Percentiles rank a stretch among this genome's conserved stretches.
These are phyloP conservation scores for Phylloboletellus chloephorus DNA, from an alignment of 1,284 basidiomycete species.

Conservation along the genomic window DNA sequence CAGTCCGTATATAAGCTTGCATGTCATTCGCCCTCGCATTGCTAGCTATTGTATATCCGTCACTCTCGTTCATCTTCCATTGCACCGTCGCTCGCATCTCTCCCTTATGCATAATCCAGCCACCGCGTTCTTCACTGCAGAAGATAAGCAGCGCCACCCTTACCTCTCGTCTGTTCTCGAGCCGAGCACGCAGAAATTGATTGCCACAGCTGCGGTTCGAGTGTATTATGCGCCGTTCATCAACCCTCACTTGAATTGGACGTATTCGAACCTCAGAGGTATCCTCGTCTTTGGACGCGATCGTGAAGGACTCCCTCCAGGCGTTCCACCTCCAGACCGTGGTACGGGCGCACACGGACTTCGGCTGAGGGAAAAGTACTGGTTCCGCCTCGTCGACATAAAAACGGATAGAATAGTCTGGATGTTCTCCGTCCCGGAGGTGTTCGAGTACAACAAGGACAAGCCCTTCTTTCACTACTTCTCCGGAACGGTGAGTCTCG, in stretches of 20 bases:
- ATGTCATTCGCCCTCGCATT: constrained; percentile 12
- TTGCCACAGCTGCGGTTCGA: constrained; percentile 35
- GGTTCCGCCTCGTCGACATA: constrained; percentile 73
- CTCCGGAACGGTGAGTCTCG: constrained; percentile 64
- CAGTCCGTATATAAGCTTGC: constrained; percentile 31
- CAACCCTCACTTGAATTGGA: constrained; percentile 52
- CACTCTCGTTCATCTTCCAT: constrained; percentile 20
- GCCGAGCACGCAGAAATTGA: constrained; percentile 32
- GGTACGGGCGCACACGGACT: constrained; percentile 18
- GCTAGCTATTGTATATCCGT: constrained; percentile 10
- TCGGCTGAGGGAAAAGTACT: constrained; percentile 42
- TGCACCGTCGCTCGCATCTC: constrained; percentile 1
- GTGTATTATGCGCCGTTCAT: constrained; percentile 54
- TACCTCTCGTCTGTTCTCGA: constrained; percentile 36
- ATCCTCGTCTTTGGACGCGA: constrained; percentile 69
- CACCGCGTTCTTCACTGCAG: constrained; percentile 33
- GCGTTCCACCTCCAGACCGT: constrained; percentile 19
- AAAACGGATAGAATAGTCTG: constrained; percentile 76
- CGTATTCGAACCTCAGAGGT: constrained; percentile 65
- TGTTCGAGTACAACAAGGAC: constrained; percentile 80
- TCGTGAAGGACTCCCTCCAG: constrained; percentile 31
- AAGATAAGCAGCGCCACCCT: constrained; percentile 36
- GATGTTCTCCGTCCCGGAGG: constrained; percentile 81
- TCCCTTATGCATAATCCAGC: constrained; percentile 28
- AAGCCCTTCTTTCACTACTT: constrained; percentile 92